Conservation (phyloP, 2,329 filamentous ascomycete species). For the Beauveria brongniartii region DNA sequence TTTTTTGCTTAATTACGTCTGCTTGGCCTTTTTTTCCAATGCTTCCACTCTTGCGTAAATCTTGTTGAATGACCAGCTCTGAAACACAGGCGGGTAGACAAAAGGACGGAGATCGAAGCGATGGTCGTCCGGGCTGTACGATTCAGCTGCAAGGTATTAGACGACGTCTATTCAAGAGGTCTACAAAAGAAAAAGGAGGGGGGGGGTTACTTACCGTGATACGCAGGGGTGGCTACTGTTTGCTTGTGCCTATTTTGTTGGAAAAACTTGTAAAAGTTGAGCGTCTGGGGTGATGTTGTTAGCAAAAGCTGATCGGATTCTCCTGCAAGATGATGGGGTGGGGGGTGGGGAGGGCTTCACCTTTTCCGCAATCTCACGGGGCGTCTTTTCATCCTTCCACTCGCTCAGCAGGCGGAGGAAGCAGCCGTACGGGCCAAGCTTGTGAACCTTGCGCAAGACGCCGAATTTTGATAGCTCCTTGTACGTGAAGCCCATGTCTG, state of each 20-base stretch:
- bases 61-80: slow-evolving; percentile 32
- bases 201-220: slow-evolving; percentile 33
- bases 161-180: not conserved
- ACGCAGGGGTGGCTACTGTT: slow-evolving; percentile 50
- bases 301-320: too few species aligned
- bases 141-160: not conserved
- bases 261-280: not conserved
- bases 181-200: not conserved
- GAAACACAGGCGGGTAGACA: slow-evolving; percentile 30
- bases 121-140: slow-evolving; percentile 32
- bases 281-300: not conserved
- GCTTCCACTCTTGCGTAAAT: slow-evolving; percentile 28
- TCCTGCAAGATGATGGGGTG: too few species aligned
- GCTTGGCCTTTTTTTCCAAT: slow-evolving; percentile 20
- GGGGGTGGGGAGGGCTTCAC: slow-evolving; percentile 15
- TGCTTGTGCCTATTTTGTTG: slow-evolving; percentile 58
- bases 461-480: slow-evolving; percentile 32
- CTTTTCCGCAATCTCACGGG: slow-evolving; percentile 33
- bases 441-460: slow-evolving; percentile 31
- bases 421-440: slow-evolving; percentile 32
- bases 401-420: slow-evolving; percentile 31
- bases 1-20: not conserved
- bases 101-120: slow-evolving; percentile 32
- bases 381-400: slow-evolving; percentile 26
- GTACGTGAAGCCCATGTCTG: slow-evolving; percentile 38